Conservation (phyloP, 495 filamentous ascomycete species). For the Hypoxylon fuscum region DNA sequence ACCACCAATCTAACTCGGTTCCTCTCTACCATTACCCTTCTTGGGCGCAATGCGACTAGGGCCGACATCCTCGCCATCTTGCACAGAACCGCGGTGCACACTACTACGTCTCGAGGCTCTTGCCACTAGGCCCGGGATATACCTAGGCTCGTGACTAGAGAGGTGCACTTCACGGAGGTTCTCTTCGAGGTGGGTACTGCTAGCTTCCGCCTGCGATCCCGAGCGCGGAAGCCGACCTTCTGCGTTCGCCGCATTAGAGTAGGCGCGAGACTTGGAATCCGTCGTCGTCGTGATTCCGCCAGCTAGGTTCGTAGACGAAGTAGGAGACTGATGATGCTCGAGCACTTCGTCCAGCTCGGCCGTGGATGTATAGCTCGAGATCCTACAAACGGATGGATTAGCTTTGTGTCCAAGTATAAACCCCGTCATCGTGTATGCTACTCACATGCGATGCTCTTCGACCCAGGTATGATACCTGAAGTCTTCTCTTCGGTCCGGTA, state of each 20-base stretch:
- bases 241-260: conserved; percentile 13
- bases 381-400: conserved; percentile 46
- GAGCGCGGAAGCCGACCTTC: conserved; percentile 29
- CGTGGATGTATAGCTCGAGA: conserved; percentile 57
- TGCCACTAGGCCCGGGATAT: conserved; percentile 77
- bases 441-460: conserved; percentile 84
- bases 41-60: conserved; percentile 11
- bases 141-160: conserved; percentile 68
- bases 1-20: conserved; percentile 3
- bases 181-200: conserved; percentile 29
- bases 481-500: conserved; percentile 88
- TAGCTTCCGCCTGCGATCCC: conserved; percentile 39
- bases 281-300: conserved; percentile 17
- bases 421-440: conserved; percentile 10
- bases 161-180: conserved; percentile 52
- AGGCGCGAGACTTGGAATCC: conserved; percentile 37
- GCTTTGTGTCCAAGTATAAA: neutral
- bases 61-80: conserved; percentile 48
- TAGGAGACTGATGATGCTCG: conserved; percentile 41
- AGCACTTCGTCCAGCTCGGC: conserved; percentile 23
- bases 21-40: conserved; percentile 24
- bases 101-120: conserved; percentile 64
- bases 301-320: conserved; percentile 38
- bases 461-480: conserved; percentile 85
- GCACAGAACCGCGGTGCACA: conserved; percentile 49